Base-by-base conservation (phyloP, 257 asterid genomes). In the Nyctanthes arbortristis region DNA sequence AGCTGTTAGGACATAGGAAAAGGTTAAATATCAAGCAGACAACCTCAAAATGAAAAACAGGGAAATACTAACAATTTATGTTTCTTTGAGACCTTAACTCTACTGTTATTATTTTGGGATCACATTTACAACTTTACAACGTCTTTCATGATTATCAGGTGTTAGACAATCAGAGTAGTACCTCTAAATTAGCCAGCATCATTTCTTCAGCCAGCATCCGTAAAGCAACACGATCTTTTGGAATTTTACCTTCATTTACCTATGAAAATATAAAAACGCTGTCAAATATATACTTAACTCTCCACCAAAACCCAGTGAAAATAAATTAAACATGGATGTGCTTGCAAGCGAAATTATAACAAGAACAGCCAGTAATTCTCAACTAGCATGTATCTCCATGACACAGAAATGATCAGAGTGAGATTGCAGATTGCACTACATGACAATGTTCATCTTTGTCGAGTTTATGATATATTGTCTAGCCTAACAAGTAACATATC, bases 131-230 rank as follows among this genome's bases (percentile, higher is more conserved):
- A 33, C 71, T 67, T 49, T 63, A 66, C 47, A 28, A 47, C 22
- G 10, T 22, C 37, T 34, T 73, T 64, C 24, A 60, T 59, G 56
- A 30, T 24, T 29, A 56, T 61, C 11, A 58, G 28, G 67, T 25
- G 61, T 62, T 68, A n/a, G 49, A 34, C 27, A 20, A 61, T 29
- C 61, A 67, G 66, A 52, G 25, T 65, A 52, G 43, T 65, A 89
- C 99, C 93, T 93, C 97, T 71, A 93, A 79, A 76, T 93, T 84
- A 28, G 97, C 97, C 99, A 97, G 80, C 70, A 61, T 75, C 92
- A 93, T 83, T 75, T 93, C 97, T 78, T 91, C 96, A 7, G 96
- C 97, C 11, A 93, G 88, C 96, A 93, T 80, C 67, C 66, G 84
- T 82, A 93, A 78, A 57, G 95, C 90, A 18, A 77, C 75, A 34